A percentile compares a stretch with the other conserved stretches of the same genome.
phyloP scores from a whole-genome alignment of 208 protist genomes.

The Angomonas ambiguus region DNA sequence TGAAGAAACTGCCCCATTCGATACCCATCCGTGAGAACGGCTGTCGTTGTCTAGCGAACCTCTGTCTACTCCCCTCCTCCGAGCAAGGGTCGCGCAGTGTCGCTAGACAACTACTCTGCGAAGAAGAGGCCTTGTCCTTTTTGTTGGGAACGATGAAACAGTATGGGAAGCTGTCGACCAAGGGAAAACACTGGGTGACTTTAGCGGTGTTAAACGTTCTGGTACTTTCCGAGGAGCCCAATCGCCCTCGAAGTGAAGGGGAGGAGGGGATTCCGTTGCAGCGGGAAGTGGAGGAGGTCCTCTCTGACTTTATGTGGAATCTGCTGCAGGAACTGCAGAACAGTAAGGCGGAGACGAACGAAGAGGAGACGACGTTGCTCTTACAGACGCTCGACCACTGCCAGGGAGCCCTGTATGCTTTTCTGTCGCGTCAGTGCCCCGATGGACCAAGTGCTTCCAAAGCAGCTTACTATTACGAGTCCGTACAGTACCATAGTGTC shows the following conservation, averaged over 20 bases:
- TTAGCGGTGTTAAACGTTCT: conserved; percentile 66
- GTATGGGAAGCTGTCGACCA: conserved; percentile 27
- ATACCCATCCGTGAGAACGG: conserved; percentile 53
- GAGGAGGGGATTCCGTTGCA: background rate
- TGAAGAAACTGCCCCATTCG: conserved; percentile 46
- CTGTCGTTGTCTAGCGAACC: conserved; percentile 81
- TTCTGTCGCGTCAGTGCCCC: conserved; percentile 49
- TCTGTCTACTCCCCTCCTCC: too few species aligned
- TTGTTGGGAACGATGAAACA: conserved; percentile 49
- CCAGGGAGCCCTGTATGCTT: conserved; percentile 41
- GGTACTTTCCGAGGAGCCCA: conserved; percentile 48
- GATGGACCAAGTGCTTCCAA: conserved; percentile 46
- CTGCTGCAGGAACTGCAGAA: conserved; percentile 16
- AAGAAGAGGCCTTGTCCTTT: conserved; percentile 3
- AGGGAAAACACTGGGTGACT: conserved; percentile 52
- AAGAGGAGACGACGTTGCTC: conserved; percentile 6
- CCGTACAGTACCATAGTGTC: conserved; percentile 23
- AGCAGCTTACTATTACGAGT: conserved; percentile 63
- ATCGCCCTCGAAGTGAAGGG: conserved; percentile 12
- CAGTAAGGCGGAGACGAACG: background rate
- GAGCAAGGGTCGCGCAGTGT: too few species aligned
- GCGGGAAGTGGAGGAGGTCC: conserved; percentile 33
- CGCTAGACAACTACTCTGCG: too few species aligned
- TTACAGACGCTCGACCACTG: conserved; percentile 46
- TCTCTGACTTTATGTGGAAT: conserved; percentile 39